Evolutionary conservation across 768 basidiomycete genomes (phyloP).

Genomic region (Panus rudis): DNA sequence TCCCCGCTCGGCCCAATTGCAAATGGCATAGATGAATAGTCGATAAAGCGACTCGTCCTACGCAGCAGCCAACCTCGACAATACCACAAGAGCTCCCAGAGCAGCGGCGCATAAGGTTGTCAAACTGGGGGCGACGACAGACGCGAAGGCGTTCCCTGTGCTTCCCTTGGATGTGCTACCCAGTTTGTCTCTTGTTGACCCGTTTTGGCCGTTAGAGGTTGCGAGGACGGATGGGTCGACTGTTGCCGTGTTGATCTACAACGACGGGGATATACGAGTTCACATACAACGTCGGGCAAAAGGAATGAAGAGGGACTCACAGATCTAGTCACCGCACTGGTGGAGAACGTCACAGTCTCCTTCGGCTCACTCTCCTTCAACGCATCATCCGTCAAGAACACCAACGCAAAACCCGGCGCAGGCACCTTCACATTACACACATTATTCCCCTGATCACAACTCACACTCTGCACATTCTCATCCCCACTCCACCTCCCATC

Average conservation of each 20-base stretch:
- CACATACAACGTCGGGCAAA: not conserved
- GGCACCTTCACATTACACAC: slow-evolving; percentile 54
- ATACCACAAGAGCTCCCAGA: too few species aligned
- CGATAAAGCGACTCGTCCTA: too few species aligned
- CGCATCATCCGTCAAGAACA: slow-evolving; percentile 50
- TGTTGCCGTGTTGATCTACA: slow-evolving; percentile 40
- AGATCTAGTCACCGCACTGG: slow-evolving; percentile 47
- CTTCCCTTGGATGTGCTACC: slow-evolving; percentile 19
- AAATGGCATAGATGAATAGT: too few species aligned
- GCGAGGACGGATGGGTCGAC: slow-evolving; percentile 48
- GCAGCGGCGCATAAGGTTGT: too few species aligned
- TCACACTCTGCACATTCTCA: slow-evolving; percentile 26
- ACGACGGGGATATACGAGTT: not conserved
- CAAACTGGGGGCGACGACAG: not conserved
- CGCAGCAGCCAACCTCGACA: too few species aligned
- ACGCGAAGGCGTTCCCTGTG: slow-evolving; percentile 6
- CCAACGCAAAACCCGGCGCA: slow-evolving; percentile 70
- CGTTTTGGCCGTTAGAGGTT: slow-evolving; percentile 57
- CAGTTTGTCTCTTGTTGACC: slow-evolving; percentile 15
- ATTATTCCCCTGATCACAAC: slow-evolving; percentile 34
- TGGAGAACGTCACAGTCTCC: slow-evolving; percentile 45
- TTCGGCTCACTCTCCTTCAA: slow-evolving; percentile 27
- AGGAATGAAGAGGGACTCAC: slow-evolving; percentile 6
- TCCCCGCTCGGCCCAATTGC: too few species aligned
- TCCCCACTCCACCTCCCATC: slow-evolving; percentile 34